These are phyloP conservation scores for Leccinum solheimii DNA, from an alignment of 1,284 basidiomycete species.

Conservation along the genomic window DNA sequence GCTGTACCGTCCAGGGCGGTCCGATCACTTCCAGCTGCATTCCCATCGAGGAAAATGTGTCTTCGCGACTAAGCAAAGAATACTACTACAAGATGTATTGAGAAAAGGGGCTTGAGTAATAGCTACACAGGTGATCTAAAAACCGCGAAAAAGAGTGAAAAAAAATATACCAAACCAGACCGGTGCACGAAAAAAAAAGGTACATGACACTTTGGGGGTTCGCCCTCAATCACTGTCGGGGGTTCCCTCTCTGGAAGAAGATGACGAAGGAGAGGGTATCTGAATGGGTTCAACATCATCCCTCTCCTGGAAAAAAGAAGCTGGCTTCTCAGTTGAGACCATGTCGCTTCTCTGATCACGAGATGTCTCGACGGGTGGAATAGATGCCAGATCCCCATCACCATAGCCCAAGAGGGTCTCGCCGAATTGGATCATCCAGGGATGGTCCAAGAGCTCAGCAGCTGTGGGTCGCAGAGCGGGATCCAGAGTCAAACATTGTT, in stretches of 20 bases:
- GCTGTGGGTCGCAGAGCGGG: slow-evolving; percentile 85
- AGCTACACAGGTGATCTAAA: slow-evolving; percentile 26
- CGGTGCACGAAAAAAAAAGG: not conserved
- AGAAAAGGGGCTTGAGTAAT: slow-evolving; percentile 4
- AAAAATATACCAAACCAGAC: slow-evolving; percentile 2
- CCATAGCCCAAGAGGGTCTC: slow-evolving; percentile 68
- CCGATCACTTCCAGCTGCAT: not conserved
- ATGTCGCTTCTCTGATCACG: slow-evolving; percentile 49
- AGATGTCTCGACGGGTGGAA: slow-evolving; percentile 48
- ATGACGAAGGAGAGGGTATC: slow-evolving; percentile 41
- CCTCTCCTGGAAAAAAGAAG: slow-evolving; percentile 57
- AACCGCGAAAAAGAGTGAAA: slow-evolving; percentile 6
- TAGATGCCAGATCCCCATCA: slow-evolving; percentile 58
- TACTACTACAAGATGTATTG: slow-evolving; percentile 20
- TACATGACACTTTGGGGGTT: not conserved
- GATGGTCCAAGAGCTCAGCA: slow-evolving; percentile 82
- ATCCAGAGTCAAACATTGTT: slow-evolving; percentile 89
- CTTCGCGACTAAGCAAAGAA: slow-evolving; percentile 1
- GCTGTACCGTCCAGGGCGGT: not conserved
- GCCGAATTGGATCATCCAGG: slow-evolving; percentile 87
- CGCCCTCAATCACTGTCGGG: slow-evolving; percentile 30
- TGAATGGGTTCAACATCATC: slow-evolving; percentile 59
- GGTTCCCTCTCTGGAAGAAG: slow-evolving; percentile 34
- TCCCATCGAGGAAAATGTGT: not conserved
- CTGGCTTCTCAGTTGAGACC: slow-evolving; percentile 56